Evolutionary conservation across 2,329 filamentous ascomycete genomes (phyloP).

Genomic region (Xylariaceae sp.): DNA sequence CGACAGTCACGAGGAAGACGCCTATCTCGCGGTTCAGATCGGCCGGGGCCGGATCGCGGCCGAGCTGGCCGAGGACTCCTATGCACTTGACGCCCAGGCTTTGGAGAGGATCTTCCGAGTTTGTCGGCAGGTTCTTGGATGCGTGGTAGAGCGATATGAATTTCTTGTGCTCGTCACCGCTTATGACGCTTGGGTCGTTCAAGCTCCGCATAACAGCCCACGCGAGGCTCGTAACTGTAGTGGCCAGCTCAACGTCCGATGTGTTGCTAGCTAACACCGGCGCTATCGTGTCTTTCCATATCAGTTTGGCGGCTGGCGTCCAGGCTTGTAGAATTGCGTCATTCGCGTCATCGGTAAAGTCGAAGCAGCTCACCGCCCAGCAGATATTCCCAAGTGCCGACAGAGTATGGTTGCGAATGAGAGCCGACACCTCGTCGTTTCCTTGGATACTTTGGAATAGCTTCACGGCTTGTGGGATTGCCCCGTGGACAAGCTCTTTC

Average conservation of each 20-base stretch:
- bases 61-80: constrained; percentile 60
- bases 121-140: constrained; percentile 38
- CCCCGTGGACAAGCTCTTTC: constrained; percentile 39
- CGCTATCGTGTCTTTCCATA: constrained; percentile 54
- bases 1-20: constrained; percentile 53
- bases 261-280: constrained; percentile 56
- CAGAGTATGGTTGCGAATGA: constrained; percentile 49
- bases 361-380: constrained; percentile 59
- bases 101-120: constrained; percentile 51
- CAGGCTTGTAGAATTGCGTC: constrained; percentile 48
- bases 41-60: constrained; percentile 47
- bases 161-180: constrained; percentile 51
- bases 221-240: constrained; percentile 57
- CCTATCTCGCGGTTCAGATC: constrained; percentile 57
- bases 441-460: constrained; percentile 38
- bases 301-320: constrained; percentile 45
- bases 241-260: constrained; percentile 56
- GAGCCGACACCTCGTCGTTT: constrained; percentile 35
- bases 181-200: constrained; percentile 42
- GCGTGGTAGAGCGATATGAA: constrained; percentile 63
- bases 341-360: constrained; percentile 52
- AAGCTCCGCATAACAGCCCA: constrained; percentile 59
- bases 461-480: constrained; percentile 43
- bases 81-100: constrained; percentile 60
- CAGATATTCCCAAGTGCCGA: constrained; percentile 61